Percentiles rank a stretch among this genome's conserved stretches.
Conservation (phyloP, 2,329 filamentous ascomycete species). For the Chaetomium olivaceum region DNA sequence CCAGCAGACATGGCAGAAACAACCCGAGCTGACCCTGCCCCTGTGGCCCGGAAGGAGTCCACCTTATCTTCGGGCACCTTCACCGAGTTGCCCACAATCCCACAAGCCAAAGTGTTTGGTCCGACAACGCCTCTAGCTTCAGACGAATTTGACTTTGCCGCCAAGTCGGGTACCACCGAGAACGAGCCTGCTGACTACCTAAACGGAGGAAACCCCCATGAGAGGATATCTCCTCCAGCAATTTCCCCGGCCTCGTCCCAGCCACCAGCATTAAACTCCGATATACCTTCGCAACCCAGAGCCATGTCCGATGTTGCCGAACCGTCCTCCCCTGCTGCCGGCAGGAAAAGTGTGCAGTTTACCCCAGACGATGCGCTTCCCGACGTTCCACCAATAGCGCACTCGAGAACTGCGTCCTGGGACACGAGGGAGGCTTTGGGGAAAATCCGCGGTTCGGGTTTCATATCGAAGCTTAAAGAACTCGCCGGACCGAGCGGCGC, state of each 20-base stretch:
- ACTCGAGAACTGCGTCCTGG: constrained; percentile 65
- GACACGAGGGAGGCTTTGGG: constrained; percentile 62
- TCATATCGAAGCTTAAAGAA: constrained; percentile 79
- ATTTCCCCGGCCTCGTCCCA: constrained; percentile 11
- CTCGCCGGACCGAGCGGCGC: constrained; percentile 57
- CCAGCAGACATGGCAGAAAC: constrained; percentile 28
- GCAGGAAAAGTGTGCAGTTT: constrained; percentile 75
- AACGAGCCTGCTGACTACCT: constrained; percentile 42
- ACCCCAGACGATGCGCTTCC: constrained; percentile 54
- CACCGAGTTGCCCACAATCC: constrained; percentile 31
- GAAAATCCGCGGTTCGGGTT: constrained; percentile 62
- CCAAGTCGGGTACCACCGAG: constrained; percentile 24
- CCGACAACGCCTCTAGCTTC: constrained; percentile 30
- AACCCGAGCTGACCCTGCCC: constrained; percentile 20
- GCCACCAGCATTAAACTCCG: constrained; percentile 28
- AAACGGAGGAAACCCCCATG: constrained; percentile 41
- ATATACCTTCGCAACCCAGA: constrained; percentile 25
- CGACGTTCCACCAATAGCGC: constrained; percentile 49
- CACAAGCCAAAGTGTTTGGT: constrained; percentile 29
- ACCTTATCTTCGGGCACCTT: constrained; percentile 30
- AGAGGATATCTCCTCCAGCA: constrained; percentile 35
- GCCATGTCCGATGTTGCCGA: constrained; percentile 32
- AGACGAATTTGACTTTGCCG: constrained; percentile 35
- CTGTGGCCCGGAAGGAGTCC: constrained; percentile 25
- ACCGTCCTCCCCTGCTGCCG: constrained; percentile 42